Conservation (phyloP, 441 rosid genomes). For the Erodium texanum region DNA sequence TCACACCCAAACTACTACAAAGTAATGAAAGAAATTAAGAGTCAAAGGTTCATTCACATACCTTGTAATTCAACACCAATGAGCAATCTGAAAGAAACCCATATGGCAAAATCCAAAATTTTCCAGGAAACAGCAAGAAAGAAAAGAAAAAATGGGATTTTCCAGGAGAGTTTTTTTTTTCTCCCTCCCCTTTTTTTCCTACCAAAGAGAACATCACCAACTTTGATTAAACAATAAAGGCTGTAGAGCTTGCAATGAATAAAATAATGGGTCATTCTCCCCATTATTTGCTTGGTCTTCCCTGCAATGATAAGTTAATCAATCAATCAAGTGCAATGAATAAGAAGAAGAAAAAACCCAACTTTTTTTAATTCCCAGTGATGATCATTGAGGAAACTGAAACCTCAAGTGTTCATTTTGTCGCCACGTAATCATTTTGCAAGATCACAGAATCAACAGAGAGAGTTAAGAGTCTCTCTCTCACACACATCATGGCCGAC, state of each 20-base stretch:
- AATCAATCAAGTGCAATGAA: conserved; percentile 1
- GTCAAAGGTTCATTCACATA: background rate
- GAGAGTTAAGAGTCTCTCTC: background rate
- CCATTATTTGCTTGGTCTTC: conserved; percentile 4
- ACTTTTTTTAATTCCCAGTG: background rate
- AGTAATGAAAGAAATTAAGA: background rate
- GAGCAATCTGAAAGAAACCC: background rate
- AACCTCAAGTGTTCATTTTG: background rate
- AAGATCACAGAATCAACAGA: conserved; percentile 5
- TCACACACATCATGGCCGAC: conserved; percentile 5
- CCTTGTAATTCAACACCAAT: background rate
- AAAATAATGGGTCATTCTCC: conserved; percentile 4
- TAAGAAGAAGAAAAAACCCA: background rate
- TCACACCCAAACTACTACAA: background rate
- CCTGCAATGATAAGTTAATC: background rate
- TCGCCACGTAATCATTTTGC: background rate
- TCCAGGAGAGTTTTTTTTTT: background rate
- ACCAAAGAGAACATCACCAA: background rate
- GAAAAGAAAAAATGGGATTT: too few relatives aligned
- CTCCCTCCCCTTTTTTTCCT: background rate
- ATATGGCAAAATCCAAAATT: background rate
- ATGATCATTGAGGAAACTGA: background rate
- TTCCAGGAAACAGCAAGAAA: too few relatives aligned
- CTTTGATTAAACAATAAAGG: background rate
- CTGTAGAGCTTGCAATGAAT: background rate